Evolutionary conservation across 1,284 basidiomycete genomes (phyloP), one percentile per base, ranked within the genome.

Genomic region (Apiotrichum gamsii): DNA sequence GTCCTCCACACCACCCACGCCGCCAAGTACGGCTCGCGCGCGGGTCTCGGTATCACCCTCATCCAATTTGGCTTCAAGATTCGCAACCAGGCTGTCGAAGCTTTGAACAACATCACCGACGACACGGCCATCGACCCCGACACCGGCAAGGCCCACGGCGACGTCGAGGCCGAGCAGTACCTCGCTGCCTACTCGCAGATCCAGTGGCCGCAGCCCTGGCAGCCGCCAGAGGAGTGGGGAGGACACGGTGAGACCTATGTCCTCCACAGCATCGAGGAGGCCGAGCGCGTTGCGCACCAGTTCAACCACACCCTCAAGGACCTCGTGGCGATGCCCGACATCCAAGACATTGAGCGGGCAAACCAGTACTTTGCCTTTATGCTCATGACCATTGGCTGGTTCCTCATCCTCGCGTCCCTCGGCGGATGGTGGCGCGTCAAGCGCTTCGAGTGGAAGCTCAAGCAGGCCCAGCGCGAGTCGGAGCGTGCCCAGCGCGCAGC

Each of bases 1-100:
- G 82, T 95, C 57, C 80, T 95, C 4, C 87, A 90, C 69, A 87
- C 86, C n/a, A 87, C 90, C 1, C 94, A 98, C 65, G 90, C 94
- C 0, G 90, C 87, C 45, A 93, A 93, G 69, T 90, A 82, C 64
- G 94, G 95, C 40, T 91, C 90, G 16, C 84, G 91, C 32, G 90
- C 90, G 1, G 95, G 94, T 16, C 80, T 99, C 19, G 94, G 95
- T 11, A 78, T 96, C 56, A 97, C 95, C 0, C 76, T 99, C 48
- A 91, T 98, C 56, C 89, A 91, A 62, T 90, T 84, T 55, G 91
- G 90, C 21, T 86, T 94, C 64, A 84, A 84, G n/a, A 77, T 95
- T 45, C 82, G 88, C 29, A 71, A 64, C 2, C 54, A 72, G 20
- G 73, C 73, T 1, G 59, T 66, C 42, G 67, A 69, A 33, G 59